These are phyloP conservation scores for Scutellaria minor DNA, from an alignment of 257 asterid genomes.

Conservation along the genomic window DNA sequence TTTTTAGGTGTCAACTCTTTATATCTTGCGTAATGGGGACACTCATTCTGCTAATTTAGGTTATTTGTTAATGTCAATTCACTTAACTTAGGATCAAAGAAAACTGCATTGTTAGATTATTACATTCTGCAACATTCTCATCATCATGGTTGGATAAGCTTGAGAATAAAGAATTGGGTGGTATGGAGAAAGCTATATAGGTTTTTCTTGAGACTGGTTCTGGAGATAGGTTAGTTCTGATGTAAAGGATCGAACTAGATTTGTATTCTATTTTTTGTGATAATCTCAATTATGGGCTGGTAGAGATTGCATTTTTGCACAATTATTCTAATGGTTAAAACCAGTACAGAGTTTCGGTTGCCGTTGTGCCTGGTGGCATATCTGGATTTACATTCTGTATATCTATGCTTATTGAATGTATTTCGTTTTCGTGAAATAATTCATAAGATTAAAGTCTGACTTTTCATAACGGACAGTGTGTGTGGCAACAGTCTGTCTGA, in stretches of 20 bases:
- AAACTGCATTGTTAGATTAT: not conserved
- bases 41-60: not conserved
- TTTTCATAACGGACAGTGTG: not conserved
- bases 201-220: not conserved
- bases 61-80: not conserved
- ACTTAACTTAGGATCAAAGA: not conserved
- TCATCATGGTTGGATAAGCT: constrained; percentile 15
- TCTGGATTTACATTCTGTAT: too few relatives aligned
- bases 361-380: not conserved
- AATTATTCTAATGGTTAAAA: not conserved
- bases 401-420: constrained; percentile 3
- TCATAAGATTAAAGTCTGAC: constrained; percentile 5
- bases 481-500: not conserved
- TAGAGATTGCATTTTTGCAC: not conserved
- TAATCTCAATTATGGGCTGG: constrained; percentile 10
- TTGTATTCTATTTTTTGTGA: not conserved
- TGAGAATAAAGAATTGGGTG: constrained; percentile 15
- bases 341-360: constrained; percentile 2
- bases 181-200: not conserved
- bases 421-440: not conserved
- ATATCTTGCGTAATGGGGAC: not conserved
- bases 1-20: constrained; percentile 11
- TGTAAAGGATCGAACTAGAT: constrained; percentile 11
- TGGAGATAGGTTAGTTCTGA: constrained; percentile 1
- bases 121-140: not conserved